Evolutionary conservation across 2,329 filamentous ascomycete species (phyloP).

Genomic region (Lachnum nothofagi): DNA sequence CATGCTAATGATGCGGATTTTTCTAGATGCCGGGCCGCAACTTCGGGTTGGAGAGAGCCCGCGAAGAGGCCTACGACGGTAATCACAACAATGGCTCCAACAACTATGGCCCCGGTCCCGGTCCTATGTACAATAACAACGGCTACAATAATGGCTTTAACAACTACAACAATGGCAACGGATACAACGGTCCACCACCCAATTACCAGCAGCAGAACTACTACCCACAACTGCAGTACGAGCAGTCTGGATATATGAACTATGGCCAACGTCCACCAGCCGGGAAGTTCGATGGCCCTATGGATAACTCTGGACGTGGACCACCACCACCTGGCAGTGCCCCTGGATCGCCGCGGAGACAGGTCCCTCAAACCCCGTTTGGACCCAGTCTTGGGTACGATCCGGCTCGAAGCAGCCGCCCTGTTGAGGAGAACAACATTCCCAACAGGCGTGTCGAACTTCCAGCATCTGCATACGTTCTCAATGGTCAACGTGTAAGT

Average conservation of each 20-base stretch:
- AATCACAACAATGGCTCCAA: background rate
- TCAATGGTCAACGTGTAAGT: background rate
- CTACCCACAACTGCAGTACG: background rate
- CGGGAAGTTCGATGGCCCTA: background rate
- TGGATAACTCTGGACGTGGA: background rate
- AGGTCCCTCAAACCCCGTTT: background rate
- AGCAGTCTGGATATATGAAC: background rate
- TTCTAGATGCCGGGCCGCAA: background rate
- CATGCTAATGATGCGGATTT: background rate
- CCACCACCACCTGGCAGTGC: background rate
- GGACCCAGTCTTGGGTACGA: conserved; percentile 36
- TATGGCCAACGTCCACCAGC: background rate
- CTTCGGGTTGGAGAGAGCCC: background rate
- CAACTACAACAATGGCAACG: background rate
- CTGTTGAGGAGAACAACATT: conserved; percentile 20
- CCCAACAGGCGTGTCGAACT: conserved; percentile 21
- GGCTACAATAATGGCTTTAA: background rate
- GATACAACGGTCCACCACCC: background rate
- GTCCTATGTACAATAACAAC: background rate
- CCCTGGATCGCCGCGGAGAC: too few species aligned
- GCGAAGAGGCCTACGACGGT: background rate
- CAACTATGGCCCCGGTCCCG: background rate
- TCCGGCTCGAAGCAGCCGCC: conserved; percentile 31
- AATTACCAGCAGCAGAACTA: background rate
- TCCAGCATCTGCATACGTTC: background rate